Conservation (phyloP, 768 basidiomycete species). For the Polyporus arcularius region DNA sequence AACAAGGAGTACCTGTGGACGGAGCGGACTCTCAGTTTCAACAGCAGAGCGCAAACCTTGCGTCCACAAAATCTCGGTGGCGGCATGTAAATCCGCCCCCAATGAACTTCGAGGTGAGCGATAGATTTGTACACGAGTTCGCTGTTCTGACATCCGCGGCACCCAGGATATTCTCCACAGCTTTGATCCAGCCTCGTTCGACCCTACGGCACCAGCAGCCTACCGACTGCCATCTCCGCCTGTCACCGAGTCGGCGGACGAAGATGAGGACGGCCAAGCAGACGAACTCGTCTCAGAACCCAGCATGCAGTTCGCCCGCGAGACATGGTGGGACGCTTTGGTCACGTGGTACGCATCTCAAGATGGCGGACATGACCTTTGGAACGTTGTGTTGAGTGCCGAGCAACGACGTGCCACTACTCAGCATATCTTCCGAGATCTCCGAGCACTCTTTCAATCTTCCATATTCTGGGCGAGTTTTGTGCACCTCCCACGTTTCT, state of each 20-base stretch:
- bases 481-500: slow-evolving; percentile 69
- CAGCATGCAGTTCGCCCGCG: slow-evolving; percentile 63
- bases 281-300: slow-evolving; percentile 43
- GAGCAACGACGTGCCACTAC: slow-evolving; percentile 46
- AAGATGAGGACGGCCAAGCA: background rate
- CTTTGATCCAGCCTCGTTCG: background rate
- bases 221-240: background rate
- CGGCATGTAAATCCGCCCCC: background rate
- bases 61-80: background rate
- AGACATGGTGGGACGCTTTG: slow-evolving; percentile 80
- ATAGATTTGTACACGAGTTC: no score
- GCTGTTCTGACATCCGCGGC: no score
- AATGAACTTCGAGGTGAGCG: background rate
- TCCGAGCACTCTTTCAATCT: slow-evolving; percentile 61
- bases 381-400: background rate
- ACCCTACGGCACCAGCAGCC: background rate
- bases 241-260: background rate
- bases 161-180: background rate
- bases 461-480: slow-evolving; percentile 76
- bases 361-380: background rate
- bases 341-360: slow-evolving; percentile 47
- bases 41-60: background rate
- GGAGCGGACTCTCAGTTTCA: background rate
- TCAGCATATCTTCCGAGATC: slow-evolving; percentile 49
- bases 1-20: slow-evolving; percentile 4